These are phyloP conservation scores for Sphaerulina vaccinii DNA, from an alignment of 2,329 filamentous ascomycete genomes.

Conservation along the genomic window DNA sequence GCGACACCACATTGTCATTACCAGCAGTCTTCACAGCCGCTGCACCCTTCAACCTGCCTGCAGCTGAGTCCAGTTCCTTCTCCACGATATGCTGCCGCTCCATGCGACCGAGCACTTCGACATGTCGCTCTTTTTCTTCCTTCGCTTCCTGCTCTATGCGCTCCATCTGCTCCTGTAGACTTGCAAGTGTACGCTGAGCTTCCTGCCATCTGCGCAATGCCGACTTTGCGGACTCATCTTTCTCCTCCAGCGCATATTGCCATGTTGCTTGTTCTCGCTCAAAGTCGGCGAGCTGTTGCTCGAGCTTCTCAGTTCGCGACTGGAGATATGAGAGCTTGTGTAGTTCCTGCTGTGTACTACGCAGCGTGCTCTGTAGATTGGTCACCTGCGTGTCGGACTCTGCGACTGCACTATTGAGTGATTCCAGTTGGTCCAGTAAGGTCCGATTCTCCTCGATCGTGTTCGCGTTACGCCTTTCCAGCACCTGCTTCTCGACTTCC, in stretches of 20 bases:
- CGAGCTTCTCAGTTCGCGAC: conserved; percentile 71
- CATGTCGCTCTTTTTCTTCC: conserved; percentile 77
- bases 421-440: conserved; percentile 80
- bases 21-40: conserved; percentile 68
- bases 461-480: conserved; percentile 73
- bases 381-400: conserved; percentile 80
- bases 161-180: conserved; percentile 84
- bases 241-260: conserved; percentile 64
- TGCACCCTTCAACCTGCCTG: conserved; percentile 75
- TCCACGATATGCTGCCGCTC: conserved; percentile 81
- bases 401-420: conserved; percentile 72
- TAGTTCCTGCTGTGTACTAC: conserved; percentile 74
- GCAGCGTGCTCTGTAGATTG: conserved; percentile 71
- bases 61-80: conserved; percentile 74
- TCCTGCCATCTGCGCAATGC: conserved; percentile 81
- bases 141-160: conserved; percentile 79
- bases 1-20: conserved; percentile 74
- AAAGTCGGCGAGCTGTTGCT: conserved; percentile 73
- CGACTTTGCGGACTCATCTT: conserved; percentile 72
- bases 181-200: conserved; percentile 73
- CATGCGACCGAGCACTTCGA: conserved; percentile 77
- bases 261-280: conserved; percentile 78
- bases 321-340: conserved; percentile 72
- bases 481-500: conserved; percentile 65
- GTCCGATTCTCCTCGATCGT: conserved; percentile 80